phyloP scores from a whole-genome alignment of 768 basidiomycete genomes.

The Tricholoma sp. region DNA sequence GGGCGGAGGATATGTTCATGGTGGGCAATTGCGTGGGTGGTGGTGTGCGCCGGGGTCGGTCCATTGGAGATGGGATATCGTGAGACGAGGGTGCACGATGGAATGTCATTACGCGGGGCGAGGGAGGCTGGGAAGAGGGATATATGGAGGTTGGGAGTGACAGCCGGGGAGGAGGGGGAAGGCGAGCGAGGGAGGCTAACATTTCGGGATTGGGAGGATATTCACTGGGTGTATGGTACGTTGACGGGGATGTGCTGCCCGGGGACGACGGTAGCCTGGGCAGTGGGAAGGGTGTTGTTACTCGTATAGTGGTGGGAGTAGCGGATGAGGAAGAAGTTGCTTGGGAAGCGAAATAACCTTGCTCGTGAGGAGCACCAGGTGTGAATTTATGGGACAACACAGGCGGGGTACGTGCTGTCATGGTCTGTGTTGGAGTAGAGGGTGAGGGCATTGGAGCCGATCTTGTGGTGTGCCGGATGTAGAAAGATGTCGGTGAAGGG shows the following conservation, averaged over 20 bases:
- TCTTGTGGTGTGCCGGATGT: slow-evolving; percentile 2
- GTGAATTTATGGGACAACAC: slow-evolving; percentile 8
- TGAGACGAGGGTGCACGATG: slow-evolving; percentile 9
- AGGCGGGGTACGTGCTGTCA: slow-evolving; percentile 3
- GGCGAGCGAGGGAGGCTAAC: slow-evolving; percentile 23
- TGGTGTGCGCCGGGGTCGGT: slow-evolving; percentile 24
- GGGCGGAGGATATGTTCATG: slow-evolving; percentile 39
- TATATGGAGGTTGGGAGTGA: slow-evolving; percentile 17
- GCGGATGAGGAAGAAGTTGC: slow-evolving; percentile 11
- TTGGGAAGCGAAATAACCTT: background rate
- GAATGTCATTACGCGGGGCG: slow-evolving; percentile 13
- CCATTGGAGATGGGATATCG: slow-evolving; percentile 20
- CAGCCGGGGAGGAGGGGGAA: slow-evolving; percentile 23
- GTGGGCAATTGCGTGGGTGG: slow-evolving; percentile 31
- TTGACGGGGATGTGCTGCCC: background rate
- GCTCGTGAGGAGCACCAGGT: slow-evolving; percentile 5
- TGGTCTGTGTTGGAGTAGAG: slow-evolving; percentile 13
- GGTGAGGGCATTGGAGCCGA: slow-evolving; percentile 8
- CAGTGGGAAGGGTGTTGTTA: slow-evolving; percentile 6
- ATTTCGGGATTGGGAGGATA: slow-evolving; percentile 12
- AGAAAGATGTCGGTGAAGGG: background rate
- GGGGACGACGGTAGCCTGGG: background rate
- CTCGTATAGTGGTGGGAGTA: slow-evolving; percentile 7
- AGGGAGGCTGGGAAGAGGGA: slow-evolving; percentile 10
- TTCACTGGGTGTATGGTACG: background rate